Percentiles rank a stretch among this genome's conserved stretches.
Evolutionary conservation across 805 yeast species (phyloP).

Genomic region (Blastobotrys americana): DNA sequence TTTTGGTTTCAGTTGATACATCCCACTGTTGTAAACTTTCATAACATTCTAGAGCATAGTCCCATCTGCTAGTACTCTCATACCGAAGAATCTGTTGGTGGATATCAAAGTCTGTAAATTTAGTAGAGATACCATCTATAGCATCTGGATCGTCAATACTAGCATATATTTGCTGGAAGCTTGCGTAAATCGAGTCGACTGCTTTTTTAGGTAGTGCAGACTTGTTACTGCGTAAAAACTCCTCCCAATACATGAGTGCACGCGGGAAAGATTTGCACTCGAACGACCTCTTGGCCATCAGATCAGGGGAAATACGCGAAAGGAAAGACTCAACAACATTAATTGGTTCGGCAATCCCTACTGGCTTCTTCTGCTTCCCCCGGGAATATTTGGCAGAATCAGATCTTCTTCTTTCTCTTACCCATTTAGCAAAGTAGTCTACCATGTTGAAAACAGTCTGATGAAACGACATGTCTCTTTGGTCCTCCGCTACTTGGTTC

Average conservation of each 20-base stretch:
- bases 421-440: conserved; percentile 81
- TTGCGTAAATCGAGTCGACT: conserved; percentile 22
- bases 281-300: conserved; percentile 70
- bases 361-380: conserved; percentile 3
- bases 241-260: conserved; percentile 79
- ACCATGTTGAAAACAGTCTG: conserved; percentile 69
- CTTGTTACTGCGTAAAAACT: conserved; percentile 48
- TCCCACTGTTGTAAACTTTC: conserved; percentile 35
- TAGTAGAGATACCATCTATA: conserved; percentile 73
- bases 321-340: conserved; percentile 36
- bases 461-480: conserved; percentile 52
- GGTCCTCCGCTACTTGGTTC: conserved; percentile 37
- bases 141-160: conserved; percentile 86
- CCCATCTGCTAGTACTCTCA: conserved; percentile 82
- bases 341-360: conserved; percentile 20
- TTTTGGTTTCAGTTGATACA: conserved; percentile 33
- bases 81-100: conserved; percentile 74
- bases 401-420: conserved; percentile 21
- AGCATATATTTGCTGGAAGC: conserved; percentile 72
- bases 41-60: conserved; percentile 78
- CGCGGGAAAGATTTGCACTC: conserved; percentile 83
- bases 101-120: conserved; percentile 52
- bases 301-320: conserved; percentile 51
- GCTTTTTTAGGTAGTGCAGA: not conserved
- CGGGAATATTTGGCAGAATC: conserved; percentile 6